phyloP scores from a whole-genome alignment of 352 stramenopile genomes.

The Plasmopara muralis region DNA sequence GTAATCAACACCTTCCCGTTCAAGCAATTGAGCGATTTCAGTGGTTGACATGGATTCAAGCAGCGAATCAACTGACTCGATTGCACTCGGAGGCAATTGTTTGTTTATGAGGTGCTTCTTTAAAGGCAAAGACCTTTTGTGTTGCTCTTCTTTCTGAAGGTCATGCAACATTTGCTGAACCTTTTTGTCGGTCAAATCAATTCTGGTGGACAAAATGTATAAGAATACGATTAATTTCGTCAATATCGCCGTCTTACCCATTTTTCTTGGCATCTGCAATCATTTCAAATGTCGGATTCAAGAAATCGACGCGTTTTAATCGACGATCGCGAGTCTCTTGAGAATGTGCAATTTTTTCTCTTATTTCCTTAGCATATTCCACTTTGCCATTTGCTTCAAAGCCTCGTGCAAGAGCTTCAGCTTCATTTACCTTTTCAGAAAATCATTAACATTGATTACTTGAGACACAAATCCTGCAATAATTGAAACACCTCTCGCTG shows the following conservation, averaged over 20 bases:
- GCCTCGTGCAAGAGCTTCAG: constrained; percentile 53
- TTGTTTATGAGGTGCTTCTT: constrained; percentile 14
- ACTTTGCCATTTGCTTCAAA: constrained; percentile 61
- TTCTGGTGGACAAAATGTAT: constrained; percentile 28
- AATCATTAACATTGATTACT: not conserved
- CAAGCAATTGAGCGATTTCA: constrained; percentile 59
- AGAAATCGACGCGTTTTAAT: constrained; percentile 69
- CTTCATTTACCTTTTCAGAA: constrained; percentile 44
- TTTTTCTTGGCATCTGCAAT: constrained; percentile 71
- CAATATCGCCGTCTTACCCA: constrained; percentile 30
- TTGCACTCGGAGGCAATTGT: constrained; percentile 9
- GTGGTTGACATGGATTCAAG: constrained; percentile 70
- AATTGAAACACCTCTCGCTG: constrained; percentile 36
- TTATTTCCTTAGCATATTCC: constrained; percentile 56
- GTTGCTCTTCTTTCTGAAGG: constrained; percentile 62
- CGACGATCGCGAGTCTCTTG: constrained; percentile 38
- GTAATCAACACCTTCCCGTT: constrained; percentile 63
- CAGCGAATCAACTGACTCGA: constrained; percentile 58
- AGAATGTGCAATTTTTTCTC: constrained; percentile 47
- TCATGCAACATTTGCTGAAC: constrained; percentile 79
- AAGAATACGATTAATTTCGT: not conserved
- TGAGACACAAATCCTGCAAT: not conserved
- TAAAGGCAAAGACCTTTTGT: constrained; percentile 17
- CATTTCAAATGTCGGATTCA: constrained; percentile 68
- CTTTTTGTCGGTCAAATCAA: constrained; percentile 64